These are phyloP conservation scores for Cryphonectria japonica DNA, from an alignment of 2,329 filamentous ascomycete species.

Conservation along the genomic window DNA sequence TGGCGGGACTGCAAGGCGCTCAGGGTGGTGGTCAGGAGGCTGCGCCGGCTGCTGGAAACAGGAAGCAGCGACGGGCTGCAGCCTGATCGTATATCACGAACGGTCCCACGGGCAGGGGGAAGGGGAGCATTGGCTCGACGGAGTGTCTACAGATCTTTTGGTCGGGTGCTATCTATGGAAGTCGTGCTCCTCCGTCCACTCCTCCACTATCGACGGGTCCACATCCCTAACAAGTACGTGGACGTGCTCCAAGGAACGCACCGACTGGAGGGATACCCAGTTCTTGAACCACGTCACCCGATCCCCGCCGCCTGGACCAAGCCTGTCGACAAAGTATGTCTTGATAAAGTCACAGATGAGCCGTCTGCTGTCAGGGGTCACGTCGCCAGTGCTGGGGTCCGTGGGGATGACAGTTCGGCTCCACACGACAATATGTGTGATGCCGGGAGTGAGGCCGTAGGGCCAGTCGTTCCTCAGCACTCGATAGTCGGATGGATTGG, in stretches of 20 bases:
- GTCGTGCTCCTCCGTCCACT: constrained; percentile 56
- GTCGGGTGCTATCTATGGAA: constrained; percentile 37
- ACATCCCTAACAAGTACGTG: constrained; percentile 71
- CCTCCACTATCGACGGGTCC: constrained; percentile 53
- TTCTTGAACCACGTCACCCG: constrained; percentile 89
- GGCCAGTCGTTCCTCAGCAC: constrained; percentile 93
- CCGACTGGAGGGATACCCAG: constrained; percentile 85
- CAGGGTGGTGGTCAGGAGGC: constrained; percentile 39
- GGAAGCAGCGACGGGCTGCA: constrained; percentile 57
- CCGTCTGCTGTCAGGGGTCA: constrained; percentile 68
- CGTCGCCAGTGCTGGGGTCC: constrained; percentile 69
- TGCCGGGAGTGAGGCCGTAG: constrained; percentile 70
- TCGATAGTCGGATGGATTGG: constrained; percentile 61
- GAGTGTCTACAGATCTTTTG: neutral
- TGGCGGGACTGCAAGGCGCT: constrained; percentile 52
- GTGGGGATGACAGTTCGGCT: constrained; percentile 80
- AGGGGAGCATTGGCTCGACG: neutral
- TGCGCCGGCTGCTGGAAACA: constrained; percentile 51
- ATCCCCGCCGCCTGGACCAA: constrained; percentile 54
- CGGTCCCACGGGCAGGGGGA: neutral
- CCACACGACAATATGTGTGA: constrained; percentile 90
- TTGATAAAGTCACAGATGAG: constrained; percentile 72
- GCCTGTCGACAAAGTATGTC: constrained; percentile 65
- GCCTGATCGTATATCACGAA: constrained; percentile 39
- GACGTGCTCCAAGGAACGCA: constrained; percentile 85